These are phyloP conservation scores for Rutstroemia sydowiana DNA, from an alignment of 2,329 filamentous ascomycete species.

Conservation along the genomic window DNA sequence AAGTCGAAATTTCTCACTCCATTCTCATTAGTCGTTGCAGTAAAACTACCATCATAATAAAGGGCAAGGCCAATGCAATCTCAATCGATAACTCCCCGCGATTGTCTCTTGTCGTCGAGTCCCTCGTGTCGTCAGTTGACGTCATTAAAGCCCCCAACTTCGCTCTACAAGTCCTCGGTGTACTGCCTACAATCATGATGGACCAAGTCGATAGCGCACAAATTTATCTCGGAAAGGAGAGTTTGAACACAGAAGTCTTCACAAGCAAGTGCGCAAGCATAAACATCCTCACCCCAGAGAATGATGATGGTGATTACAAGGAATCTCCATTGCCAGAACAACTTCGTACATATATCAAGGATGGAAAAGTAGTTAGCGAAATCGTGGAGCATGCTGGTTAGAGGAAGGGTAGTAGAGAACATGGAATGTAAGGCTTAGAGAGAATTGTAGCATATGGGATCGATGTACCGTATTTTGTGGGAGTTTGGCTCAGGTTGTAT, in stretches of 20 bases:
- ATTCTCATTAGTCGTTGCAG: slow-evolving; percentile 88
- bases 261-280: slow-evolving; percentile 81
- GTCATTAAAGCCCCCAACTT: slow-evolving; percentile 95
- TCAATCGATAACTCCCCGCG: slow-evolving; percentile 85
- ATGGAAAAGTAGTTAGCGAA: slow-evolving; percentile 77
- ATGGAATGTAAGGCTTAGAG: not conserved
- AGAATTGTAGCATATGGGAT: not conserved
- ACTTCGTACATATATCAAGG: slow-evolving; percentile 68
- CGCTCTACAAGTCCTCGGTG: slow-evolving; percentile 82
- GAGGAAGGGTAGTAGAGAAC: not conserved
- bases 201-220: slow-evolving; percentile 90
- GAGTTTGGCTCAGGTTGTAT: not conserved
- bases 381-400: slow-evolving; percentile 92
- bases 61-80: slow-evolving; percentile 94
- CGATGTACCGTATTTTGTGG: not conserved
- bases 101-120: slow-evolving; percentile 80
- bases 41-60: slow-evolving; percentile 82
- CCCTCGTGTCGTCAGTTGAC: slow-evolving; percentile 83
- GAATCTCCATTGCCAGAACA: slow-evolving; percentile 87
- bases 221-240: slow-evolving; percentile 79
- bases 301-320: slow-evolving; percentile 70
- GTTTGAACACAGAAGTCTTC: slow-evolving; percentile 72
- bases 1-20: slow-evolving; percentile 77
- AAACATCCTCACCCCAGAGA: slow-evolving; percentile 73
- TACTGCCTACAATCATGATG: slow-evolving; percentile 78